Percentiles rank a stretch among this genome's conserved stretches.
Evolutionary conservation across 2,329 filamentous ascomycete genomes (phyloP).

Genomic region (Allantophomopsis lycopodina): DNA sequence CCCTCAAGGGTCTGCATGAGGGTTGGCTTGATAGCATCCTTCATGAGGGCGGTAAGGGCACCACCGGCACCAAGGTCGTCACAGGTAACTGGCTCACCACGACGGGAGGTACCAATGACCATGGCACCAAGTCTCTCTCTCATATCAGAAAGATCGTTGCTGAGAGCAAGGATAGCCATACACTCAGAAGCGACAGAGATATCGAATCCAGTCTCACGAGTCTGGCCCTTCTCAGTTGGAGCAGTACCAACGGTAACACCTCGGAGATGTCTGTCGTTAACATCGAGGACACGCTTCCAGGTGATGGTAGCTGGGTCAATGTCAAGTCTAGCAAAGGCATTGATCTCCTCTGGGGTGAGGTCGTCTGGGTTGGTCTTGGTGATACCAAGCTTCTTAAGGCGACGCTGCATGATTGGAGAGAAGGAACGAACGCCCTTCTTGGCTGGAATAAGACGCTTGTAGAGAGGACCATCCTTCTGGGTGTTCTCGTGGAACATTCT

Average conservation of each 20-base stretch:
- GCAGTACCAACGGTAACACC: slow-evolving; percentile 82
- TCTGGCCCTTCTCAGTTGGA: slow-evolving; percentile 79
- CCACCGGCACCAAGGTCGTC: slow-evolving; percentile 91
- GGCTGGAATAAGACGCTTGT: slow-evolving; percentile 70
- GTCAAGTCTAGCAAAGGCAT: slow-evolving; percentile 80
- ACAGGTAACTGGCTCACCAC: slow-evolving; percentile 84
- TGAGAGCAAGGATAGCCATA: slow-evolving; percentile 94
- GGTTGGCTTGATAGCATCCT: slow-evolving; percentile 97
- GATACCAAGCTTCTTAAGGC: slow-evolving; percentile 90
- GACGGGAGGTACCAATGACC: slow-evolving; percentile 80
- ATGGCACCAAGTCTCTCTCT: slow-evolving; percentile 87
- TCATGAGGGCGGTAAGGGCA: slow-evolving; percentile 88
- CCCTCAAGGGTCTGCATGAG: slow-evolving; percentile 97
- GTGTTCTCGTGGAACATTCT: slow-evolving; percentile 97
- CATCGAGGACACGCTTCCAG: slow-evolving; percentile 90
- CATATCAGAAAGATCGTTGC: slow-evolving; percentile 78
- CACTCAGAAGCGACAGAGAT: slow-evolving; percentile 96
- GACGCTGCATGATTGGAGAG: slow-evolving; percentile 79
- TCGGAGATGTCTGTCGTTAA: slow-evolving; percentile 90
- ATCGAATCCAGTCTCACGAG: slow-evolving; percentile 84
- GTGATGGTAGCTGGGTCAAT: slow-evolving; percentile 97
- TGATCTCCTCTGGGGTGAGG: slow-evolving; percentile 79
- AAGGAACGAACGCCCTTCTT: slow-evolving; percentile 89
- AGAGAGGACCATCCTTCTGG: slow-evolving; percentile 81
- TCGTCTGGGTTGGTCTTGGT: slow-evolving; percentile 88